Evolutionary conservation across 2,329 filamentous ascomycete species (phyloP), one percentile per base, ranked within the genome.

Genomic region (Corinectria fuckeliana): DNA sequence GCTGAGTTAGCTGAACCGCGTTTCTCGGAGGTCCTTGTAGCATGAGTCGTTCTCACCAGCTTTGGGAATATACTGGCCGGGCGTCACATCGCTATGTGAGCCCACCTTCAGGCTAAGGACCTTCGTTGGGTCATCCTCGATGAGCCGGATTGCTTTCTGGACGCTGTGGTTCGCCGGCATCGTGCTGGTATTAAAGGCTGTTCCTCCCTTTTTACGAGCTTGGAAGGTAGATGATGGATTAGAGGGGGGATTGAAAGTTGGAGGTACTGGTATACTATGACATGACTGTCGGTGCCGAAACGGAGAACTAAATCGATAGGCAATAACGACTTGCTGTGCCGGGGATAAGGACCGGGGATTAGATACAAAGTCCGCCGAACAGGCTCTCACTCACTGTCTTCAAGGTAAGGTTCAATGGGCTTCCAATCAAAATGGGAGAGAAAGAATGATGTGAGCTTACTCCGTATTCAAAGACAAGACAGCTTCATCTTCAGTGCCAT

Each of bases 41-140:
- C 13, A 28, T 9, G 2, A 4, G 9, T n/a, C 5, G 1, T 38
- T 21, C 61, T 44, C 47, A 62, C 63, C 61, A 3, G 61, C 63
- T 48, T 55, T 57, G 8, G 63, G 59, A 10, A 66, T 61, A 26
- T 61, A 62, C 13, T 60, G 36, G 5, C 65, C 65, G 1, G 63
- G 61, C 25, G 51, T 47, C 4, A 65, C 56, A 25, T 62, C 34
- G 16, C 23, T 28, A 20, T 51, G 53, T 25, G 55, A 38, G 26
- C 60, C 58, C 18, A 68, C 36, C 3, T 52, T 52, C 8, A 65
- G 32, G 10, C 62, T 58, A 8, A 68, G 60, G 13, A 66, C 47
- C 49, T 63, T 66, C 48, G 62, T 38, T 21, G 53, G 36, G 26
- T 66, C 60, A 4, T 25, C 26, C 14, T 64, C 56, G 16, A 66